Percentiles rank a stretch among this genome's conserved stretches.
phyloP scores from a whole-genome alignment of 73 alveolate genomes.

The Tetrahymena thermophila region DNA sequence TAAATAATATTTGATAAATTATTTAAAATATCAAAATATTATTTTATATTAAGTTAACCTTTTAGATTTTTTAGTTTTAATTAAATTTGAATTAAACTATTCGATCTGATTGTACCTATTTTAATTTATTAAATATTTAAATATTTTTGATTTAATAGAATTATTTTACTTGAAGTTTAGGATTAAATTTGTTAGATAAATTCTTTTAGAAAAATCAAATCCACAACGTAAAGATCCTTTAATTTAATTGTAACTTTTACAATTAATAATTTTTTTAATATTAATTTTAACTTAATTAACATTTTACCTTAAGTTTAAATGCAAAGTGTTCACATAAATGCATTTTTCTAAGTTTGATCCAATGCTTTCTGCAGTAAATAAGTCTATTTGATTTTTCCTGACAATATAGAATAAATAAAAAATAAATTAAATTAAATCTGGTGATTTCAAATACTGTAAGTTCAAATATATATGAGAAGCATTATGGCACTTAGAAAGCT shows the following conservation, averaged over 20 bases:
- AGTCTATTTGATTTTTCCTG: no score
- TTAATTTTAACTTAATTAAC: background rate
- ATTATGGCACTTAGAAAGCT: background rate
- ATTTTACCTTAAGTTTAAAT: background rate
- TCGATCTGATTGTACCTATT: background rate
- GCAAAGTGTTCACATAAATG: background rate
- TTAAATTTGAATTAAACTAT: background rate
- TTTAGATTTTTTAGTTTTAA: background rate
- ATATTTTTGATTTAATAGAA: no score
- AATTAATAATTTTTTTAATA: background rate
- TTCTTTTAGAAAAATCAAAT: background rate
- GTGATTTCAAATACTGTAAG: background rate
- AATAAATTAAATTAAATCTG: background rate
- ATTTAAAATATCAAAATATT: background rate
- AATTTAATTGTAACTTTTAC: background rate
- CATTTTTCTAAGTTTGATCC: background rate
- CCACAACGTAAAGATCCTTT: background rate
- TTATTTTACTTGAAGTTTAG: background rate
- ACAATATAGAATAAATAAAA: no score
- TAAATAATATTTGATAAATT: no score
- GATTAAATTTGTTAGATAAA: background rate
- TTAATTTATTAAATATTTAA: background rate
- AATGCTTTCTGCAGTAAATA: background rate
- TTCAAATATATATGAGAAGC: background rate
- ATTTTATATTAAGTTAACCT: background rate